phyloP scores from a whole-genome alignment of 1,284 basidiomycete genomes.

The Apiotrichum laibachii region DNA sequence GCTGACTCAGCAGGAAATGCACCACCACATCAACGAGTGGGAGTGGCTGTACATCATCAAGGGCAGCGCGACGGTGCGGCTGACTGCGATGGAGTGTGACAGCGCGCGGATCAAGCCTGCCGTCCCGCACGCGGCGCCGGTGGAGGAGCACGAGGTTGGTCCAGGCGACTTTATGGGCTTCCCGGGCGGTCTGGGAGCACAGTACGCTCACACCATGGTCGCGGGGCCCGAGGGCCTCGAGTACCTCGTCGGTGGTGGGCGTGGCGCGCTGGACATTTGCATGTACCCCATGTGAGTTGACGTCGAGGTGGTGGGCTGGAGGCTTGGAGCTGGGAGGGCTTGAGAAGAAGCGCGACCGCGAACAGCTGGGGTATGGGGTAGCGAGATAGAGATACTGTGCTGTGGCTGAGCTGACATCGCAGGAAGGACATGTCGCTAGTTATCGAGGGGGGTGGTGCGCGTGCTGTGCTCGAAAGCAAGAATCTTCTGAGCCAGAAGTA shows the following conservation, averaged over 20 bases:
- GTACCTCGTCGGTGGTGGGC: slow-evolving; percentile 29
- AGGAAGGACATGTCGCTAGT: no score
- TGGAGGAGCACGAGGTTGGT: slow-evolving; percentile 13
- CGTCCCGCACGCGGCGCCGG: neutral
- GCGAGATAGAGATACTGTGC: no score
- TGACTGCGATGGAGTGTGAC: slow-evolving; percentile 7
- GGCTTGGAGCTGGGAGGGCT: neutral
- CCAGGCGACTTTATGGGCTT: slow-evolving; percentile 31
- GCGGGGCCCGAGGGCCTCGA: slow-evolving; percentile 25
- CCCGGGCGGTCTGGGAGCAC: slow-evolving; percentile 12
- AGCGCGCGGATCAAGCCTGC: neutral
- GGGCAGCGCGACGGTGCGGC: slow-evolving; percentile 18
- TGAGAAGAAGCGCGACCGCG: neutral
- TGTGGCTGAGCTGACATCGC: no score
- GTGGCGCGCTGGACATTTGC: slow-evolving; percentile 24
- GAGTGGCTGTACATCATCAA: slow-evolving; percentile 35
- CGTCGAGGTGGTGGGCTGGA: neutral
- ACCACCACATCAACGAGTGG: slow-evolving; percentile 27
- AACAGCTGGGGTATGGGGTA: no score
- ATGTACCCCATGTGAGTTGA: slow-evolving; percentile 30
- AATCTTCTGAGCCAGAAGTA: no score
- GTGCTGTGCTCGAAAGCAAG: no score
- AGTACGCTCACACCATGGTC: slow-evolving; percentile 25
- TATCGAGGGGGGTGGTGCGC: no score
- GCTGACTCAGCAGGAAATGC: slow-evolving; percentile 19